Conservation (phyloP, 1,284 basidiomycete genomes). For the Ustilago cynodontis region DNA sequence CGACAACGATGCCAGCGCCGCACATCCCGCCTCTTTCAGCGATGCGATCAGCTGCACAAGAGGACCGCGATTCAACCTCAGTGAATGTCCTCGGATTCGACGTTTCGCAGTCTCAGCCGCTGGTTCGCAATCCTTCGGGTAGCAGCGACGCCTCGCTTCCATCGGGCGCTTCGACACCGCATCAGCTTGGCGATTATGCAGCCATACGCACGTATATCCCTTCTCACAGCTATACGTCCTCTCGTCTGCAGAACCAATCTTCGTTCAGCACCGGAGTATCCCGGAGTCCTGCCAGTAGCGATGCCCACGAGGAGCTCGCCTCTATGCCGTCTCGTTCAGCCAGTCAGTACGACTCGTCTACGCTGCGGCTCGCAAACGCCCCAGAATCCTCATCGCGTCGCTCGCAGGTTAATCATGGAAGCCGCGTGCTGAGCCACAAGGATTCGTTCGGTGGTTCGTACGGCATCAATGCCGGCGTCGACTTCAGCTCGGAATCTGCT, state of each 20-base stretch:
- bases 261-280: conserved; percentile 40
- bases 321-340: conserved; percentile 18
- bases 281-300: conserved; percentile 39
- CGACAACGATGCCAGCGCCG: conserved; percentile 6
- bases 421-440: conserved; percentile 41
- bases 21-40: conserved; percentile 24
- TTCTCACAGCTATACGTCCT: conserved; percentile 24
- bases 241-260: conserved; percentile 34
- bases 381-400: conserved; percentile 20
- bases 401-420: conserved; percentile 26
- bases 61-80: conserved; percentile 17
- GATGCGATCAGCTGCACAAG: conserved; percentile 10
- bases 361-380: conserved; percentile 15
- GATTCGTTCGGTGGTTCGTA: conserved; percentile 49
- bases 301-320: conserved; percentile 39
- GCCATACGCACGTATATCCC: conserved; percentile 33
- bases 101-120: conserved; percentile 23
- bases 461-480: conserved; percentile 15
- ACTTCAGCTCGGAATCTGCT: conserved; percentile 22
- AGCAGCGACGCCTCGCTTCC: conserved; percentile 22
- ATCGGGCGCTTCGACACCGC: conserved; percentile 35
- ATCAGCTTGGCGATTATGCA: conserved; percentile 34
- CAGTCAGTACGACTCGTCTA: conserved; percentile 15
- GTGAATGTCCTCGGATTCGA: conserved; percentile 48
- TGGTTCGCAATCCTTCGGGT: conserved; percentile 32